Evolutionary conservation across 2,329 filamentous ascomycete genomes (phyloP).

Genomic region (Monilinia aucupariae): DNA sequence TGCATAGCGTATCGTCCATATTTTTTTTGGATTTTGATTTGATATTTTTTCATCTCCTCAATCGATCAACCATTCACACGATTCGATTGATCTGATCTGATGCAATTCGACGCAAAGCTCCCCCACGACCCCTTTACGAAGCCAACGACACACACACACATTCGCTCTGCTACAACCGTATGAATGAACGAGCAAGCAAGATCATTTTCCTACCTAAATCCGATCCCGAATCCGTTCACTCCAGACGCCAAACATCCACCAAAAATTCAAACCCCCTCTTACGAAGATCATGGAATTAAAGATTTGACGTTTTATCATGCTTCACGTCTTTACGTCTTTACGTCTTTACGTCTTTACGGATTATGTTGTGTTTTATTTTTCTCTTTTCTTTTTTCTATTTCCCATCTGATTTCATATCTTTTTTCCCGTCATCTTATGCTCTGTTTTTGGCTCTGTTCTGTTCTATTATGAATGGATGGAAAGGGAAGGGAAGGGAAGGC

Average conservation of each 20-base stretch:
- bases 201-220: not conserved
- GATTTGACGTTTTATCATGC: constrained; percentile 15
- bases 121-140: not conserved
- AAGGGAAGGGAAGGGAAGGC: not conserved
- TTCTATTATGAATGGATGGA: not conserved
- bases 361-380: constrained; percentile 17
- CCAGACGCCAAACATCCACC: not conserved
- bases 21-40: not conserved
- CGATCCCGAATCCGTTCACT: not conserved
- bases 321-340: constrained; percentile 25
- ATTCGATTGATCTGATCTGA: not conserved
- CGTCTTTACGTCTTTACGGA: constrained; percentile 17
- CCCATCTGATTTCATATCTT: too few species aligned
- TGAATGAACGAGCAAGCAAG: not conserved
- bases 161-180: not conserved
- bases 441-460: not conserved
- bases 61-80: not conserved
- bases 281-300: constrained; percentile 30
- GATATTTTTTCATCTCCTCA: not conserved
- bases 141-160: not conserved
- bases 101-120: not conserved
- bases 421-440: not conserved
- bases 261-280: constrained; percentile 20
- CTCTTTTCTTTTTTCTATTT: constrained; percentile 15
- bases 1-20: not conserved